Conservation (phyloP, 2,329 filamentous ascomycete species). For the Knufia petricola region DNA sequence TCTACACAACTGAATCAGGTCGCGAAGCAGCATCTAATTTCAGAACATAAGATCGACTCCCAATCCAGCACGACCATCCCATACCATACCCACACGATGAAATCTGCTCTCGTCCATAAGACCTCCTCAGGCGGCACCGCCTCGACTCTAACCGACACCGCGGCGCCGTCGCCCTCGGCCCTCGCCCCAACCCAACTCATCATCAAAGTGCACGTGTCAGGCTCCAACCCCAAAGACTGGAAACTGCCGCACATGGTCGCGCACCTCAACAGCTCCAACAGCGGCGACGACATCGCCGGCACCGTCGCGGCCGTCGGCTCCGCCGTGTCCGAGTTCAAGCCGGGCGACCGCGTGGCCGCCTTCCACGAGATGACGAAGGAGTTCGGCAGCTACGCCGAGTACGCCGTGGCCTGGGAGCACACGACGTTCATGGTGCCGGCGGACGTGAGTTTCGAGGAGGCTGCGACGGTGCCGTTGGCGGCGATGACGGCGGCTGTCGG, state of each 20-base stretch:
- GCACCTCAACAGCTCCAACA: conserved; percentile 27
- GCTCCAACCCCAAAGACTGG: conserved; percentile 44
- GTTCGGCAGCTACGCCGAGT: conserved; percentile 48
- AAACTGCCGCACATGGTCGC: conserved; percentile 17
- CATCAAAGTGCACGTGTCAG: conserved; percentile 33
- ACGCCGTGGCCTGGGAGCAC: conserved; percentile 43
- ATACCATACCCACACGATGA: not conserved
- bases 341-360: conserved; percentile 45
- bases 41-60: not conserved
- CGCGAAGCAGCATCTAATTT: too few species aligned
- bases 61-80: too few species aligned
- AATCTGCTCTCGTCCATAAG: not conserved
- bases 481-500: conserved; percentile 15
- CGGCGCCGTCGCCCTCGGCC: conserved; percentile 31
- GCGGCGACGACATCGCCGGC: conserved; percentile 45
- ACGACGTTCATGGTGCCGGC: conserved; percentile 47
- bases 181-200: conserved; percentile 28
- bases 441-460: conserved; percentile 44
- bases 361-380: conserved; percentile 41
- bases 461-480: conserved; percentile 15
- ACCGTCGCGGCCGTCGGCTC: conserved; percentile 43
- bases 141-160: conserved; percentile 33
- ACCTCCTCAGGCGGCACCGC: conserved; percentile 3
- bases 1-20: too few species aligned
- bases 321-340: conserved; percentile 44